A percentile compares a stretch with the other conserved stretches of the same genome.
These are phyloP conservation scores for Verticillium klebahnii DNA, from an alignment of 2,329 filamentous ascomycete species.

Conservation along the genomic window DNA sequence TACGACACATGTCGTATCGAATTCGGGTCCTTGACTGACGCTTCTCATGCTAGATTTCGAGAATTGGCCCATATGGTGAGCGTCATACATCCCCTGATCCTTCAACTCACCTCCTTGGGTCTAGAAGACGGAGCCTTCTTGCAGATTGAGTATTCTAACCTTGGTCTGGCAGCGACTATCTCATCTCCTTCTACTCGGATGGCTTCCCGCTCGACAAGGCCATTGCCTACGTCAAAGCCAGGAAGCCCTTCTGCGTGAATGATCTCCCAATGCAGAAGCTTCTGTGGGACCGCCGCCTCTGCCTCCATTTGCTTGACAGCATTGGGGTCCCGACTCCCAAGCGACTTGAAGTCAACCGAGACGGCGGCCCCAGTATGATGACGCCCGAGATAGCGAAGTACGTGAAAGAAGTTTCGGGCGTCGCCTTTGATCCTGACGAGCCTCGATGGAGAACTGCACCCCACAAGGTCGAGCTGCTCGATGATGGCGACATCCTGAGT, in stretches of 20 bases:
- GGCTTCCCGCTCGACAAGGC: conserved; percentile 96
- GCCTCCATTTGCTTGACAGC: conserved; percentile 80
- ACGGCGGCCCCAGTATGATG: conserved; percentile 78
- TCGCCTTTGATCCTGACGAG: conserved; percentile 62
- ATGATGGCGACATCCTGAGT: conserved; percentile 80
- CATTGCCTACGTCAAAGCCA: conserved; percentile 87
- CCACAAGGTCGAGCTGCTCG: conserved; percentile 75
- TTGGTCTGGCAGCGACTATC: conserved; percentile 61
- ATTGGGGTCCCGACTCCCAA: conserved; percentile 86
- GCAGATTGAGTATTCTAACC: not conserved
- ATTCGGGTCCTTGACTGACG: not conserved
- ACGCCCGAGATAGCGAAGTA: conserved; percentile 77
- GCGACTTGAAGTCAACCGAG: conserved; percentile 84
- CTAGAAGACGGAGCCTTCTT: not conserved
- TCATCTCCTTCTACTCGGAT: conserved; percentile 98
- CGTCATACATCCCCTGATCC: conserved; percentile 5
- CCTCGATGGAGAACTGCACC: conserved; percentile 52
- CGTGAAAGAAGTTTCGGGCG: conserved; percentile 74
- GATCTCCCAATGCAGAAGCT: conserved; percentile 97
- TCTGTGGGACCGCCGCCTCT: conserved; percentile 90
- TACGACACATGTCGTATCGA: not conserved
- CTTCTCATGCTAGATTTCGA: conserved; percentile 59
- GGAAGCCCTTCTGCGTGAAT: conserved; percentile 96
- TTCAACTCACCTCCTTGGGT: too few species aligned
- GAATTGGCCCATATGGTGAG: conserved; percentile 87